Percentiles rank a stretch among this genome's conserved stretches.
Conservation (phyloP, 2,329 filamentous ascomycete genomes). For the Neonectria magnoliae region DNA sequence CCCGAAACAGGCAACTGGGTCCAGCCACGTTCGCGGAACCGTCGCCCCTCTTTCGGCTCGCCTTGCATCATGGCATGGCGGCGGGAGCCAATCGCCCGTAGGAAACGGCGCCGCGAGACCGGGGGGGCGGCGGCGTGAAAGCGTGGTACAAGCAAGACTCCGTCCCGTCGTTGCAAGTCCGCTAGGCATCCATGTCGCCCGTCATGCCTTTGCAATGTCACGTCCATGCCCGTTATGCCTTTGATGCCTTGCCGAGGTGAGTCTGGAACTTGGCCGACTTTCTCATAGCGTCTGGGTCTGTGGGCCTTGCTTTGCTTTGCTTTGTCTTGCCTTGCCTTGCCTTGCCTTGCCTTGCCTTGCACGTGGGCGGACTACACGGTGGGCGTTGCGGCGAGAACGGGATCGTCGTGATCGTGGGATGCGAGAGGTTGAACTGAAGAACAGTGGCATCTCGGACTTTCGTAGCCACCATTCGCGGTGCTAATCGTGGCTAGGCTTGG, state of each 20-base stretch:
- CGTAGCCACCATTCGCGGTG: not conserved
- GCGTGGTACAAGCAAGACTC: constrained; percentile 2
- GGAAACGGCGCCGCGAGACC: constrained; percentile 19
- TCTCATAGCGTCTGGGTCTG: not conserved
- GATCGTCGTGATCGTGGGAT: not conserved
- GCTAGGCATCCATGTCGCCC: not conserved
- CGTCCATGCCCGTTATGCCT: not conserved
- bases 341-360: too few species aligned
- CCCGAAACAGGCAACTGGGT: constrained; percentile 43
- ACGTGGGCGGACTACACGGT: not conserved
- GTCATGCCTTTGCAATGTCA: constrained; percentile 9
- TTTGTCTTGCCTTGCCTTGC: too few species aligned
- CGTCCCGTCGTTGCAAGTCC: constrained; percentile 8
- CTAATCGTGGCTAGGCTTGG: not conserved
- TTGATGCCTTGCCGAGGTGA: not conserved
- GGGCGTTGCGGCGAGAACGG: not conserved
- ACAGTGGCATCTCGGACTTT: not conserved
- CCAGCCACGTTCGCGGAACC: constrained; percentile 32
- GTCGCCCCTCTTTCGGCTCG: constrained; percentile 23
- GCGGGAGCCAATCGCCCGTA: constrained; percentile 38
- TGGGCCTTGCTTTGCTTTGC: not conserved
- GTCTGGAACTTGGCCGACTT: constrained; percentile 1
- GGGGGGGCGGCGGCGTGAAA: constrained; percentile 26
- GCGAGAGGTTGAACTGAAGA: not conserved
- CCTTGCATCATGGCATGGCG: constrained; percentile 34